These are phyloP conservation scores for Mortierella antarctica DNA, from an alignment of 192 early-diverging fungal genomes.

Conservation along the genomic window DNA sequence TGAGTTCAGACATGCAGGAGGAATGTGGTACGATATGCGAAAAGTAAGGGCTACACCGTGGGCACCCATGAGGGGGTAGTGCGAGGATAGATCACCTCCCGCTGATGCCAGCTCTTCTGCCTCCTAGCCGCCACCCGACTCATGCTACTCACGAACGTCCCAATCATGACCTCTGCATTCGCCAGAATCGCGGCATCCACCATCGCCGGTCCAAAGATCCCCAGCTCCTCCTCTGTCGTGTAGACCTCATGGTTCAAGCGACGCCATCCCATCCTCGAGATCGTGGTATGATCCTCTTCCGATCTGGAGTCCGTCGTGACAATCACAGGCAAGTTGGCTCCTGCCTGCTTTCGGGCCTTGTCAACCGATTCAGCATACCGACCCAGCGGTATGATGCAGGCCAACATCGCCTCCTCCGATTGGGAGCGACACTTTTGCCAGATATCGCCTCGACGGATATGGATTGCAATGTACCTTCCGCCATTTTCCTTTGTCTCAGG, in stretches of 20 bases:
- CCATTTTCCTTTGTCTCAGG: conserved; percentile 17
- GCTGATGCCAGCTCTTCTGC: conserved; percentile 27
- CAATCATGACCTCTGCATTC: conserved; percentile 35
- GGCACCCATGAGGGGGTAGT: conserved; percentile 29
- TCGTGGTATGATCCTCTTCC: conserved; percentile 23
- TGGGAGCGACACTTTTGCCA: conserved; percentile 36
- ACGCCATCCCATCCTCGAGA: conserved; percentile 36
- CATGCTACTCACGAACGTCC: conserved; percentile 32
- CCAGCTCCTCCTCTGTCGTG: conserved; percentile 37
- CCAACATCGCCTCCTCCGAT: conserved; percentile 14
- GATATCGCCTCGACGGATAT: conserved; percentile 45
- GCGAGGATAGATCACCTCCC: conserved; percentile 28
- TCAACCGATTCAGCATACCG: conserved; percentile 39
- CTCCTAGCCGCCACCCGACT: conserved; percentile 21
- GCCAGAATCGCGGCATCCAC: conserved; percentile 39
- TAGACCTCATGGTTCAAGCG: conserved; percentile 35
- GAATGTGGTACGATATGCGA: no score
- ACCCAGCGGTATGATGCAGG: conserved; percentile 30
- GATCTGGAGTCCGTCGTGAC: conserved; percentile 27
- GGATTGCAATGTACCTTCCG: conserved; percentile 40
- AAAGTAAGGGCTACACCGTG: background rate
- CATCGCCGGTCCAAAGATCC: conserved; percentile 42
- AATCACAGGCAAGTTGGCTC: conserved; percentile 26
- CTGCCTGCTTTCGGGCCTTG: conserved; percentile 1
- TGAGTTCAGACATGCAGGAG: background rate